These are phyloP conservation scores for Hapsidospora chrysogenum DNA, from an alignment of 495 filamentous ascomycete species.

Conservation along the genomic window DNA sequence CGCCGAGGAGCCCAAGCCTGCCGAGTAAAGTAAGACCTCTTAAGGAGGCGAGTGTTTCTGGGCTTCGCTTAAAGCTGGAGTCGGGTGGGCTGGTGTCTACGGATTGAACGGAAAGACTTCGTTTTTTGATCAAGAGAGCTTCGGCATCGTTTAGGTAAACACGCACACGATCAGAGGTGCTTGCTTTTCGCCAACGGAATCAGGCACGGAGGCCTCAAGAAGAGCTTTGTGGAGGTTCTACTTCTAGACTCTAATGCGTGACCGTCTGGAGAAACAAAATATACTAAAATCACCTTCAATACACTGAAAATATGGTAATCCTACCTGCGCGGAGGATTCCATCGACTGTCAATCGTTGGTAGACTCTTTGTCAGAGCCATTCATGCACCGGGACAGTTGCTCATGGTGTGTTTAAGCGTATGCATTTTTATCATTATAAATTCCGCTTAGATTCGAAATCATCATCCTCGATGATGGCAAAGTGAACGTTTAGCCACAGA, in stretches of 20 bases:
- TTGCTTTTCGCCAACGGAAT: constrained; percentile 11
- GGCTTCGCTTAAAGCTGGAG: constrained; percentile 7
- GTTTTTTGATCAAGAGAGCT: constrained; percentile 18
- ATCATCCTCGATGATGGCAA: constrained; percentile 40
- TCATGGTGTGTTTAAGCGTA: too few relatives aligned
- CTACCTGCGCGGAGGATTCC: too few relatives aligned
- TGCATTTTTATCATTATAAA: too few relatives aligned
- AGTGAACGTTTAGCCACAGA: constrained; percentile 61
- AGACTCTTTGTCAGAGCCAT: too few relatives aligned
- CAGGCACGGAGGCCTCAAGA: constrained; percentile 20
- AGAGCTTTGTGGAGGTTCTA: constrained; percentile 26
- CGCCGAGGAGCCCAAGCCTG: constrained; percentile 31
- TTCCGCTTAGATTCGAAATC: too few relatives aligned
- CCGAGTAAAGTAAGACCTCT: constrained; percentile 24
- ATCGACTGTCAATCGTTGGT: too few relatives aligned
- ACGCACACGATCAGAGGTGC: constrained; percentile 24
- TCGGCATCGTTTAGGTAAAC: constrained; percentile 36
- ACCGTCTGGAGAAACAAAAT: constrained; percentile 23
- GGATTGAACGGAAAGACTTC: constrained; percentile 33
- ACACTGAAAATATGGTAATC: neutral
- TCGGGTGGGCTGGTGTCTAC: constrained; percentile 32
- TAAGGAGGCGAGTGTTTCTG: constrained; percentile 9
- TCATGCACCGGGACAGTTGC: too few relatives aligned
- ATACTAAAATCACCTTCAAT: constrained; percentile 18
- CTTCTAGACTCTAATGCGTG: constrained; percentile 31